Percentiles rank a stretch among this genome's conserved stretches.
Evolutionary conservation across 2,329 filamentous ascomycete genomes (phyloP).

Genomic region (Neonectria faginata): DNA sequence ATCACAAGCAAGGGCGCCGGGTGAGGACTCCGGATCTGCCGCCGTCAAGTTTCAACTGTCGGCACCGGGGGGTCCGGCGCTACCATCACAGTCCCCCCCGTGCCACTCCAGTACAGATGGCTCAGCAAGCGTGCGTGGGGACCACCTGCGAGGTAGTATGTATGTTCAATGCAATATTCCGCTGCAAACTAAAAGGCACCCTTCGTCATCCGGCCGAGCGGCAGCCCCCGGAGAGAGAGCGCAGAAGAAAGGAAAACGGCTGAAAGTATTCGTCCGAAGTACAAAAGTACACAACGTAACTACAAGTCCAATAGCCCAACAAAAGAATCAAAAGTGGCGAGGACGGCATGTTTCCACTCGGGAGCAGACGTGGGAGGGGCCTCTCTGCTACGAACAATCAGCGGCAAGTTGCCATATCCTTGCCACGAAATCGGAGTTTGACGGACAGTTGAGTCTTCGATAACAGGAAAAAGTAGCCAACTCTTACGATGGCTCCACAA

Average conservation of each 20-base stretch:
- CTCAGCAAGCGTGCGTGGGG: constrained; percentile 33
- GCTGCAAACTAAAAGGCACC: constrained; percentile 37
- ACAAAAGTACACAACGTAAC: constrained; percentile 4
- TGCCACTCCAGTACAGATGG: constrained; percentile 34
- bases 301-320: constrained; percentile 3
- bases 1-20: constrained; percentile 32
- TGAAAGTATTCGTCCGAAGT: neutral
- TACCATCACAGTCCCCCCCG: constrained; percentile 33
- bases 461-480: constrained; percentile 17
- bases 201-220: constrained; percentile 33
- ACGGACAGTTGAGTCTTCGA: constrained; percentile 21
- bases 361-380: neutral
- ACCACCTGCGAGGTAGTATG: constrained; percentile 31
- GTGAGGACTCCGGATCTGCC: constrained; percentile 16
- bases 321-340: neutral
- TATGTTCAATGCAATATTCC: constrained; percentile 47
- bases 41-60: constrained; percentile 20
- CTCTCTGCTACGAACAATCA: neutral
- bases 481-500: constrained; percentile 24
- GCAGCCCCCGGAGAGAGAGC: constrained; percentile 27
- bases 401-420: constrained; percentile 13
- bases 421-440: constrained; percentile 19
- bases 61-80: constrained; percentile 28
- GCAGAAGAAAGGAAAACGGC: constrained; percentile 24
- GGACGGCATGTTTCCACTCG: neutral